phyloP scores from a whole-genome alignment of 1,284 basidiomycete species.

The Ceratobasidium sp. region DNA sequence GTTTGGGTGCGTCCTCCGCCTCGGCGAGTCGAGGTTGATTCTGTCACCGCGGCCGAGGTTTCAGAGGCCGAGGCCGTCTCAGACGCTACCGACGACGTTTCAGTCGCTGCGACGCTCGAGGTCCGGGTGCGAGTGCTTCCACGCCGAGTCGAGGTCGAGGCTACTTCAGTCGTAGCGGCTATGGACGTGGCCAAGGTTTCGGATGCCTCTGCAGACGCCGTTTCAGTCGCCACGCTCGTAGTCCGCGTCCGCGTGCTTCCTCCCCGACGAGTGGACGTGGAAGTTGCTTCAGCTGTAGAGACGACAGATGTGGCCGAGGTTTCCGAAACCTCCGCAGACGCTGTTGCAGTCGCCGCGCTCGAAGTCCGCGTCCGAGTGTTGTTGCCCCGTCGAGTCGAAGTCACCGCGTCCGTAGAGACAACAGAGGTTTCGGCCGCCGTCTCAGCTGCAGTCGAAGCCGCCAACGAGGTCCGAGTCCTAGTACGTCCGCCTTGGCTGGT shows the following conservation, averaged over 20 bases:
- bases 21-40: not conserved
- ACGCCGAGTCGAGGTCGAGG: too few species aligned
- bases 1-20: too few species aligned
- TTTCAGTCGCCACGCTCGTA: conserved; percentile 35
- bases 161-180: conserved; percentile 22
- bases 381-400: not conserved
- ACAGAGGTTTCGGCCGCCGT: not conserved
- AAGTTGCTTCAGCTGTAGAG: too few species aligned
- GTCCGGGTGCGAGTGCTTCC: not conserved
- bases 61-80: not conserved
- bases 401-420: not conserved
- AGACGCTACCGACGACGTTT: not conserved
- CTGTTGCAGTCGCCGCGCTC: not conserved
- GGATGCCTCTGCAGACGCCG: too few species aligned
- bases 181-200: not conserved
- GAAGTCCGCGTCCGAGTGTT: not conserved
- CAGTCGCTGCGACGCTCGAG: not conserved
- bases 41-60: not conserved
- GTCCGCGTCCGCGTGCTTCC: too few species aligned
- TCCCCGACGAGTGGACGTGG: too few species aligned
- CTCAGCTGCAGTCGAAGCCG: not conserved
- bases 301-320: not conserved
- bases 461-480: not conserved
- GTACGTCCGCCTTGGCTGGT: not conserved
- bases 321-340: conserved; percentile 2